Conservation (phyloP, 2,329 filamentous ascomycete genomes). For the Coleophoma crateriformis region DNA sequence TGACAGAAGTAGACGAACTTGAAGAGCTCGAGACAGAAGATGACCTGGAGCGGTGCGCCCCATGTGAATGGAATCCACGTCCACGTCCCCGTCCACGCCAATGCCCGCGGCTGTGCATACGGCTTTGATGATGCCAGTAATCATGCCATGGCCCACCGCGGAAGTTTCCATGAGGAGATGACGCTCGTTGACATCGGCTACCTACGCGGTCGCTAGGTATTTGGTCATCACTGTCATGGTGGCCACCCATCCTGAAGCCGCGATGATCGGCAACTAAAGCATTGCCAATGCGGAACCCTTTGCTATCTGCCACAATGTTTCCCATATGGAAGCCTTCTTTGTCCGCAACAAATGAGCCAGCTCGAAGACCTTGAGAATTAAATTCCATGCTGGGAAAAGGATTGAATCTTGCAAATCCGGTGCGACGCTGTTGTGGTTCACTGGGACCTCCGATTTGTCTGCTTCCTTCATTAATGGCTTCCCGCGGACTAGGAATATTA, state of each 20-base stretch:
- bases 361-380: slow-evolving; percentile 8
- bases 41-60: slow-evolving; percentile 9
- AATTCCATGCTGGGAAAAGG: slow-evolving; percentile 5
- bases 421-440: not conserved
- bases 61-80: not conserved
- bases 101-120: slow-evolving; percentile 11
- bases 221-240: no score
- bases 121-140: not conserved
- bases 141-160: not conserved
- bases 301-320: not conserved
- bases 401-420: slow-evolving; percentile 5
- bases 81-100: slow-evolving; percentile 3
- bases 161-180: slow-evolving; percentile 9
- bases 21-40: slow-evolving; percentile 12
- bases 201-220: no score
- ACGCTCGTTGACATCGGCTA: slow-evolving; percentile 12
- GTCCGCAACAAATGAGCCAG: slow-evolving; percentile 29
- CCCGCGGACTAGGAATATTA: not conserved
- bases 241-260: no score
- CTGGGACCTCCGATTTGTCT: slow-evolving; percentile 7
- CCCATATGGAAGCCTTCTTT: slow-evolving; percentile 31
- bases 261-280: no score
- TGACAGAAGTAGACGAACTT: slow-evolving; percentile 29
- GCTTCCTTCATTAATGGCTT: not conserved
- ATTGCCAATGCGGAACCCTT: no score